A percentile compares a stretch with the other conserved stretches of the same genome.
phyloP scores from a whole-genome alignment of 2,329 filamentous ascomycete species.

The Mycogone perniciosa region DNA sequence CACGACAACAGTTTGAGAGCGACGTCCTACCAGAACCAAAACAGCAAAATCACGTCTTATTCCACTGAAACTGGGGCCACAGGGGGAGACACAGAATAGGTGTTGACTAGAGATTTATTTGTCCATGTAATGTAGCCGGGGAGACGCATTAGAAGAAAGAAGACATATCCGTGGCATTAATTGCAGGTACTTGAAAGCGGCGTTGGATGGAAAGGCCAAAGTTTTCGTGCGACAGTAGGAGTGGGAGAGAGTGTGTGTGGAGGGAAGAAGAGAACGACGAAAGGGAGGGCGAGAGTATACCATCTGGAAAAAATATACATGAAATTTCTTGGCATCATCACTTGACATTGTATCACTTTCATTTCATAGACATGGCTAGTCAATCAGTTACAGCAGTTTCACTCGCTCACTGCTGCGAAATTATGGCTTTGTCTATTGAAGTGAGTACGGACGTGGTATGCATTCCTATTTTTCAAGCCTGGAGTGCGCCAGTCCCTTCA shows the following conservation, averaged over 20 bases:
- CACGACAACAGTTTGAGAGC: constrained; percentile 33
- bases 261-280: not conserved
- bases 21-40: constrained; percentile 29
- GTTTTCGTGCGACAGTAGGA: not conserved
- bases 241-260: not conserved
- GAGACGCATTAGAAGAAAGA: not conserved
- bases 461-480: too few species aligned
- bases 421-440: too few species aligned
- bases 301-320: not conserved
- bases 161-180: not conserved
- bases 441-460: too few species aligned
- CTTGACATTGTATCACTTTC: not conserved
- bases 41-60: constrained; percentile 29
- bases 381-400: too few species aligned
- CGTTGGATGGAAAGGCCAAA: not conserved
- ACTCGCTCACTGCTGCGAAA: too few species aligned
- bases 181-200: not conserved
- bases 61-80: constrained; percentile 23
- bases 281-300: not conserved
- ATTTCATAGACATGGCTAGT: not conserved
- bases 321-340: not conserved
- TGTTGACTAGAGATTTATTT: not conserved
- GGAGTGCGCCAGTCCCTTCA: too few species aligned
- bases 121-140: not conserved
- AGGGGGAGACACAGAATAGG: not conserved